Conservation (phyloP, 352 stramenopile genomes). For the Phytophthora sojae region DNA sequence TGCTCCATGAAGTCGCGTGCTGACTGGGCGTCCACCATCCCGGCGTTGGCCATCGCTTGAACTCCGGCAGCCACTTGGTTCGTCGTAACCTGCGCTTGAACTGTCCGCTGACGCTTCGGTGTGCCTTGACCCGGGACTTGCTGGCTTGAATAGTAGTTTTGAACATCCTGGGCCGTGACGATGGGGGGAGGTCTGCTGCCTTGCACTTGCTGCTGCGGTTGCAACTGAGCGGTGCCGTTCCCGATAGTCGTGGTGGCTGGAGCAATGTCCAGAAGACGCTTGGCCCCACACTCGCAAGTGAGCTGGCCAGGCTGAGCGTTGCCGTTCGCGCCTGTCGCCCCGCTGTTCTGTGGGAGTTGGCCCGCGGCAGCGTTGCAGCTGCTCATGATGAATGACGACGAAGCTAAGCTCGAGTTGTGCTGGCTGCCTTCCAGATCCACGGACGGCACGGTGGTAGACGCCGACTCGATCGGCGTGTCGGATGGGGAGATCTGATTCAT, state of each 20-base stretch:
- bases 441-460: conserved; percentile 1
- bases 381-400: conserved; percentile 9
- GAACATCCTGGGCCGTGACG: conserved; percentile 4
- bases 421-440: conserved; percentile 27
- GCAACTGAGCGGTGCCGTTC: conserved; percentile 6
- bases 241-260: neutral
- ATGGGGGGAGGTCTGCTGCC: conserved; percentile 10
- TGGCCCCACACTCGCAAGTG: conserved; percentile 31
- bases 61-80: conserved; percentile 5
- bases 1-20: conserved; percentile 36
- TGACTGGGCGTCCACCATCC: conserved; percentile 15
- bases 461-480: conserved; percentile 19
- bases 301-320: conserved; percentile 23
- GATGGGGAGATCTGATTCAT: conserved; percentile 37
- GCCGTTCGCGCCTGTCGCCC: conserved; percentile 1
- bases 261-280: conserved; percentile 25
- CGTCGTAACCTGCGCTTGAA: conserved; percentile 20
- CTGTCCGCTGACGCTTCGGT: conserved; percentile 30
- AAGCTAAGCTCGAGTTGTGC: conserved; percentile 16
- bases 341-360: neutral
- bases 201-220: conserved; percentile 8
- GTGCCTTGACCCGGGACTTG: conserved; percentile 20
- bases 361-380: conserved; percentile 5
- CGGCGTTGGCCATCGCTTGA: conserved; percentile 6
- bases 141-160: conserved; percentile 19